Percentiles rank a stretch among this genome's conserved stretches.
These are phyloP conservation scores for Coccomyxa sp. DNA, from an alignment of 139 green algal genomes.

Conservation along the genomic window DNA sequence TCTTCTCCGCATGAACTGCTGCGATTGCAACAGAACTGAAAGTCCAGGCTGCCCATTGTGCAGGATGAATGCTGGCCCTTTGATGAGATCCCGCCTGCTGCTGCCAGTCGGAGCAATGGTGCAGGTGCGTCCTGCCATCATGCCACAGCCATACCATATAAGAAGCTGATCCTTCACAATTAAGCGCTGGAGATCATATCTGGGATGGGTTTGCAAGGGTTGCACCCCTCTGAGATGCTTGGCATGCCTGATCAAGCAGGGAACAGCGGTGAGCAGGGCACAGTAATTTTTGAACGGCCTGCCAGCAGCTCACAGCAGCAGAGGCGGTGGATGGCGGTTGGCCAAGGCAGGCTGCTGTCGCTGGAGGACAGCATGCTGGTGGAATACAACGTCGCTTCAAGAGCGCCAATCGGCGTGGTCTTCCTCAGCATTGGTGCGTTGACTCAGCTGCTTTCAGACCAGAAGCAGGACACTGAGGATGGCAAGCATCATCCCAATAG, in stretches of 20 bases:
- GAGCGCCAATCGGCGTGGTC: constrained; percentile 54
- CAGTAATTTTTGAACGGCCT: no score
- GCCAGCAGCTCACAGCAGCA: not conserved
- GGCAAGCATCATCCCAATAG: not conserved
- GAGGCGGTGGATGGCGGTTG: constrained; percentile 4
- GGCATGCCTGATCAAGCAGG: not conserved
- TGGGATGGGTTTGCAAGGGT: no score
- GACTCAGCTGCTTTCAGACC: not conserved
- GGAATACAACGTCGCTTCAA: constrained; percentile 53
- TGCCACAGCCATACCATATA: no score
- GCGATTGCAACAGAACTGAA: not conserved
- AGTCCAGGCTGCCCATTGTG: no score
- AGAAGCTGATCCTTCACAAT: no score
- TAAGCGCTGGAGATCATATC: no score
- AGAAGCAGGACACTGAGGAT: not conserved
- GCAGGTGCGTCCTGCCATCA: no score
- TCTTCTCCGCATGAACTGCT: not conserved
- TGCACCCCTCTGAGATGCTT: not conserved
- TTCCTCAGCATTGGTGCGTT: constrained; percentile 31
- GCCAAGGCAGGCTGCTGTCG: not conserved
- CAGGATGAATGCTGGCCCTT: no score
- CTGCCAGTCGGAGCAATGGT: no score
- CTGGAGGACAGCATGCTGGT: constrained; percentile 15
- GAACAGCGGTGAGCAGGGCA: not conserved
- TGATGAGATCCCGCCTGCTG: no score